phyloP scores from a whole-genome alignment of 768 basidiomycete species.

The Hemileccinum impolitum region DNA sequence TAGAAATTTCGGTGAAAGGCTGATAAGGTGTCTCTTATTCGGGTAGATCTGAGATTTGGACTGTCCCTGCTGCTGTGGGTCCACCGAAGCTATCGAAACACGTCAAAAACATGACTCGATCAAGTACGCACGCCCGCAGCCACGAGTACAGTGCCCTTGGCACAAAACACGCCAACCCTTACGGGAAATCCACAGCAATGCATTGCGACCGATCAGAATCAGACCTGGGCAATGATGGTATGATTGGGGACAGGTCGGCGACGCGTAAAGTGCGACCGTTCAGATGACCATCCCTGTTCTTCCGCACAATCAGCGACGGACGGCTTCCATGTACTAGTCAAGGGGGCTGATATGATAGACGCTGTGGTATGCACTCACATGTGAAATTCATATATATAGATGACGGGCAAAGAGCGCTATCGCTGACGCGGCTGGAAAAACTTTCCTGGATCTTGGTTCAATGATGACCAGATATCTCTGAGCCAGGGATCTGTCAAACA shows the following conservation, averaged over 20 bases:
- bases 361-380: constrained; percentile 5
- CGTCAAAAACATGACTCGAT: constrained; percentile 26
- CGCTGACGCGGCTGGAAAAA: constrained; percentile 11
- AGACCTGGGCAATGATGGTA: constrained; percentile 6
- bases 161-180: constrained; percentile 3
- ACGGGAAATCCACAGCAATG: constrained; percentile 12
- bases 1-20: constrained; percentile 24
- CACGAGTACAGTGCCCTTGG: constrained; percentile 2
- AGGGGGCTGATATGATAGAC: constrained; percentile 11
- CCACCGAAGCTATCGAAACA: constrained; percentile 19
- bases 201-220: constrained; percentile 25
- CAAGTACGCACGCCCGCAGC: constrained; percentile 10
- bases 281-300: constrained; percentile 3
- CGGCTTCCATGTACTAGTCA: constrained; percentile 13
- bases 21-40: constrained; percentile 25
- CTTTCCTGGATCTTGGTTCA: constrained; percentile 5
- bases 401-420: constrained; percentile 1
- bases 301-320: constrained; percentile 23
- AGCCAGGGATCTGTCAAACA: constrained; percentile 13
- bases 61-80: constrained; percentile 22
- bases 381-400: constrained; percentile 15
- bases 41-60: constrained; percentile 25
- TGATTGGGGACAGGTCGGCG: constrained; percentile 30
- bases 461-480: constrained; percentile 9
- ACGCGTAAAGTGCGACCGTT: constrained; percentile 18